Percentiles rank a stretch among this genome's conserved stretches.
phyloP scores from a whole-genome alignment of 176 grass and related monocot species.

The Ensete glaucum region DNA sequence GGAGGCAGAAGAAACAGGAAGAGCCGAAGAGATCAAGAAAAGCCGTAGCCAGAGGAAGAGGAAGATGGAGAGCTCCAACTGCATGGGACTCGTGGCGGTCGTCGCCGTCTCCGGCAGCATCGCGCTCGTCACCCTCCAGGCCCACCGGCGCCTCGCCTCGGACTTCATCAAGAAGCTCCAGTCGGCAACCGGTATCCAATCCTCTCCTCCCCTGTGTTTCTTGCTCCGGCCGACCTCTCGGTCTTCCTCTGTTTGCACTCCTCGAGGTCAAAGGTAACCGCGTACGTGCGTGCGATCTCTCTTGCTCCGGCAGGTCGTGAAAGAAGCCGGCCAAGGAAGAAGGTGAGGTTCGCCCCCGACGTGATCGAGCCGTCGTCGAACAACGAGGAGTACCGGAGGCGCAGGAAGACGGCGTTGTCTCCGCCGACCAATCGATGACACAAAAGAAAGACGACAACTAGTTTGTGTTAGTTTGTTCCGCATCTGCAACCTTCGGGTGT shows the following conservation, averaged over 20 bases:
- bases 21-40: neutral
- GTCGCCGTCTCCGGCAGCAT: constrained; percentile 50
- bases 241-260: neutral
- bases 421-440: neutral
- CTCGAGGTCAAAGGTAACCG: too few species aligned
- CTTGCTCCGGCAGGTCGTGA: neutral
- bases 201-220: neutral
- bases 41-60: neutral
- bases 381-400: constrained; percentile 44
- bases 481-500: too few species aligned
- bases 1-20: neutral
- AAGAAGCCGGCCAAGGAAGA: constrained; percentile 27
- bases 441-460: neutral
- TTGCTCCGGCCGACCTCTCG: neutral
- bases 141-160: constrained; percentile 38
- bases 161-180: constrained; percentile 40
- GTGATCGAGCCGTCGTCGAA: constrained; percentile 55
- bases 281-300: too few species aligned
- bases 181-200: neutral
- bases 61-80: constrained; percentile 13
- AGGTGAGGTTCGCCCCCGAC: constrained; percentile 63
- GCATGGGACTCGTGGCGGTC: constrained; percentile 40
- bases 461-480: too few species aligned
- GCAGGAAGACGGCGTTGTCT: neutral
- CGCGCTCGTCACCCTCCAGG: constrained; percentile 37